A percentile compares a stretch with the other conserved stretches of the same genome.
Evolutionary conservation across 805 yeast genomes (phyloP).

Genomic region (Candida methanosorbosa): DNA sequence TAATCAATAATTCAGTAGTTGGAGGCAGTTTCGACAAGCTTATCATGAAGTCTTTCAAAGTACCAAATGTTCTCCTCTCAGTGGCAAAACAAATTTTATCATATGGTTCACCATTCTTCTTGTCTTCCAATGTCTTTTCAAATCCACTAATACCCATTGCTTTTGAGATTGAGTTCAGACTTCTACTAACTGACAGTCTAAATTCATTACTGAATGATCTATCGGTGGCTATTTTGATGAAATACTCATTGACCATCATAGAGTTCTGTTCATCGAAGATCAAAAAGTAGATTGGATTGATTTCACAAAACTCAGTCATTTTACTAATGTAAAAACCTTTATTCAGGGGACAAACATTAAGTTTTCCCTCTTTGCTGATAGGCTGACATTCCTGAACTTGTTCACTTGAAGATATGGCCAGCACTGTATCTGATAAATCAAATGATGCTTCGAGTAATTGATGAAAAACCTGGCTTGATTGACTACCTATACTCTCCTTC

Average conservation of each 20-base stretch:
- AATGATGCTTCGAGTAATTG: conserved; percentile 40
- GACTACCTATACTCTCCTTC: conserved; percentile 51
- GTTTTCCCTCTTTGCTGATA: conserved; percentile 6
- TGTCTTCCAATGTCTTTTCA: conserved; percentile 5
- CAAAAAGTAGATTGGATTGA: conserved; percentile 45
- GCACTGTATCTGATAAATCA: conserved; percentile 24
- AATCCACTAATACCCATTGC: conserved; percentile 34
- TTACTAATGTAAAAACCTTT: conserved; percentile 45
- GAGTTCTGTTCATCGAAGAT: conserved; percentile 36
- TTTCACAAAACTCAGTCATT: conserved; percentile 40
- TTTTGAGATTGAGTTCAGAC: conserved; percentile 43
- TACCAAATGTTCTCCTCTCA: conserved; percentile 39
- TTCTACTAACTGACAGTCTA: conserved; percentile 39
- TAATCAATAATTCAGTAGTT: conserved; percentile 34
- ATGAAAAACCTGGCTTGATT: conserved; percentile 40
- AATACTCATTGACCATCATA: conserved; percentile 35
- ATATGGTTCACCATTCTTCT: conserved; percentile 1
- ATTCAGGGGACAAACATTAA: conserved; percentile 43
- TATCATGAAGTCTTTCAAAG: conserved; percentile 37
- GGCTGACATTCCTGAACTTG: conserved; percentile 11
- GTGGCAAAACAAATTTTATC: conserved; percentile 17
- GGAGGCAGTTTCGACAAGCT: conserved; percentile 28
- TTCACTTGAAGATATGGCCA: not conserved
- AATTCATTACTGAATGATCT: conserved; percentile 33
- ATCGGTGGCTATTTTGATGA: conserved; percentile 35